phyloP scores from a whole-genome alignment of 2,329 filamentous ascomycete species.

The Furcasterigmium sp. region DNA sequence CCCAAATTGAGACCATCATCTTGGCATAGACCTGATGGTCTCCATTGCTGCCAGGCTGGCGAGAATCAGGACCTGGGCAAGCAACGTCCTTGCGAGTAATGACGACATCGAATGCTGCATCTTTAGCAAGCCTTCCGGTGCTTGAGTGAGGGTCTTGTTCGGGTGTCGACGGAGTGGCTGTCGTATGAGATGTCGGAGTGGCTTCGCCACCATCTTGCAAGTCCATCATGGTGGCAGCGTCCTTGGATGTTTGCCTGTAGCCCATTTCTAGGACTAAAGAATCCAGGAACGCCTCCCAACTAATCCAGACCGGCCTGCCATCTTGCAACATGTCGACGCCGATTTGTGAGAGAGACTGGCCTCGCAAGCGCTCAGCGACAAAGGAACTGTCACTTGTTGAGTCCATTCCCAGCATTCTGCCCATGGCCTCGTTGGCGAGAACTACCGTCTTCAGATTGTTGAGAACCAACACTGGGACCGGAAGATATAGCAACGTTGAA shows the following conservation, averaged over 20 bases:
- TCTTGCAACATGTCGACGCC: conserved; percentile 71
- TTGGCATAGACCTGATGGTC: conserved; percentile 53
- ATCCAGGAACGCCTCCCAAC: conserved; percentile 55
- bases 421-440: conserved; percentile 72
- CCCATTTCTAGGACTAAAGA: conserved; percentile 41
- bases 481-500: conserved; percentile 67
- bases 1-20: conserved; percentile 74
- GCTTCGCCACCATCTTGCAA: conserved; percentile 23
- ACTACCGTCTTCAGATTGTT: conserved; percentile 65
- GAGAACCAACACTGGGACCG: conserved; percentile 65
- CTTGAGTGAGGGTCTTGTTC: conserved; percentile 16
- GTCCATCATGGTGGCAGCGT: conserved; percentile 5
- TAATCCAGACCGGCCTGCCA: conserved; percentile 54
- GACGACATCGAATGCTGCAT: conserved; percentile 64
- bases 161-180: conserved; percentile 11
- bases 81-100: conserved; percentile 46
- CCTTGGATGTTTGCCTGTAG: conserved; percentile 12
- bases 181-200: conserved; percentile 28
- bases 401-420: conserved; percentile 57
- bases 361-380: conserved; percentile 55
- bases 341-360: conserved; percentile 62
- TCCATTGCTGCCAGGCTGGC: conserved; percentile 26
- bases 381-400: conserved; percentile 31
- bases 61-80: conserved; percentile 29
- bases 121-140: conserved; percentile 34